Base-by-base conservation (phyloP, 2,329 filamentous ascomycete genomes). In the Fusarium transvaalense region DNA sequence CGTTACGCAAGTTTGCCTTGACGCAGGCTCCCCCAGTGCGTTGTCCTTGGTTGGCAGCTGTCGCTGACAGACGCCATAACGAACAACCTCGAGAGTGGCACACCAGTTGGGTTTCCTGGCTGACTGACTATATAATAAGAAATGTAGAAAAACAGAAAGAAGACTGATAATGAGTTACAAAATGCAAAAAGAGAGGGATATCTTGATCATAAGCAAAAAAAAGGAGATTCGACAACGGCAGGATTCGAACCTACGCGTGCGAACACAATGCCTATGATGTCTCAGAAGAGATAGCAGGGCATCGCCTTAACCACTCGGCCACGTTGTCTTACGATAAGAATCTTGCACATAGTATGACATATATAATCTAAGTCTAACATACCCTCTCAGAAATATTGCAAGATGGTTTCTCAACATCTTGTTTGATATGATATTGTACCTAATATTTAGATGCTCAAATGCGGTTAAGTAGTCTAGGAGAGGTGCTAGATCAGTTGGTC, bases 221-320 rank as follows among this genome's bases (percentile, higher is more conserved):
- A 3, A 10, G 12, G 39, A 56, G 39, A 2, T 35, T 39, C 61
- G 61, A 65, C 61, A 64, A 64, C 61, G 61, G 61, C 61, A 64
- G 61, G 61, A 64, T 64, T 64, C 61, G 61, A 64, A 64, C 61
- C 61, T 64, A 64, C 61, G 61, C 61, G 61, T 64, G 61, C 61
- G 61, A 64, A 64, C 61, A 64, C 61, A 64, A 64, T 64, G 61
- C 61, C 61, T 64, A 39, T 65, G 41, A 65, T 64, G 48, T 47
- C 61, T 53, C 14, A 2, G 9, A 10, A 38, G 61, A 64, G 56
- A 64, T 64, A 64, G 61, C 61, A 64, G 61, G 61, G 61, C 61
- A 64, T 64, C 61, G 61, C 61, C 61, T 64, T 64, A 64, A 64
- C 61, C 61, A 64, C 61, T 64, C 61, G 61, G 61, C 61, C 61